Base-by-base conservation (phyloP, 805 yeast species). In the Barnettozyma sucrosica region DNA sequence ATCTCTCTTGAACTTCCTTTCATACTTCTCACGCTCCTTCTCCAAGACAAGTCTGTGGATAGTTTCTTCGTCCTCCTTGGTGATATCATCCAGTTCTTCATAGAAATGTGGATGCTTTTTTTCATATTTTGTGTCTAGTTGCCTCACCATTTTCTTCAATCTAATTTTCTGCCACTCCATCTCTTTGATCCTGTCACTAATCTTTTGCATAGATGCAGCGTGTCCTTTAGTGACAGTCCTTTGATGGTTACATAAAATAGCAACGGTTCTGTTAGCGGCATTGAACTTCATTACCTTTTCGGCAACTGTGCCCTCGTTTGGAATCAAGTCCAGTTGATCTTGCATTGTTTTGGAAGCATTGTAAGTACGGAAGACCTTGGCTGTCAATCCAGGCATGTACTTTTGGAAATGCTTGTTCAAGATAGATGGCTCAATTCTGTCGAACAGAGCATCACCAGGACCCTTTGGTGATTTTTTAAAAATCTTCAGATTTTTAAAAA, bases 341-440 rank as follows among this genome's bases (percentile, higher is more conserved):
- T 90, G 97, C 97, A 90, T 92, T 2, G 97, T 89, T 65, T 87
- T 86, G 1, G 97, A 87, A 1, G 98, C 98, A 68, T 90, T 90
- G 63, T 87, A 90, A 0, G 98, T 90, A 81, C 98, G 95, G 74
- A 90, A 92, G 19, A 90, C 97, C 66, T 90, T 90, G 5, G 98
- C 98, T 0, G 97, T 89, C 54, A 90, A 74, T 0, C 98, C 98
- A 21, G 85, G 81, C 93, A 90, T 84, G 66, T 90, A 89, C 50
- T 77, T 81, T 62, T 89, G 97, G 60, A 90, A 77, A 63, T 89
- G 90, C 64, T 83, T 86, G 71, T 90, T 90, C 60, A 90, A 73
- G 33, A 84, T 69, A 1, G 85, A 68, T 7, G 97, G 97, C 58
- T 85, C 92, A 41, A 92, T 75, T 54, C 97, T 75, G 66, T 90